Percentiles rank a stretch among this genome's conserved stretches.
These are phyloP conservation scores for Adiantum capillusveneris DNA, from an alignment of 75 land plant genomes.

Conservation along the genomic window DNA sequence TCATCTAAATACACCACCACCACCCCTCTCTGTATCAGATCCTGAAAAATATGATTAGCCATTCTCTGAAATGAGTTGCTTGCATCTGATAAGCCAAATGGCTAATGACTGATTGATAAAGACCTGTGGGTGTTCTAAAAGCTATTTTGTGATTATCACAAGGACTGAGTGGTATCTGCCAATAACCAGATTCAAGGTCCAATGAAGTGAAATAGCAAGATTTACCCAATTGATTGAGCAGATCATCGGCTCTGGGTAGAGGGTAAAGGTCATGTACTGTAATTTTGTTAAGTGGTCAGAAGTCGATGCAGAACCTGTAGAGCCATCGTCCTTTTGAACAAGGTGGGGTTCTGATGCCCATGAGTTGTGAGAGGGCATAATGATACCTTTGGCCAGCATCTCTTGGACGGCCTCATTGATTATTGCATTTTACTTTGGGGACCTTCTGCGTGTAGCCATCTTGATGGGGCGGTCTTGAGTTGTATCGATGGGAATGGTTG, in stretches of 20 bases:
- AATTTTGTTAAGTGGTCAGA: neutral
- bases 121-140: conserved; percentile 5
- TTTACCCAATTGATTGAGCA: conserved; percentile 9
- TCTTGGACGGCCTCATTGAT: too few relatives aligned
- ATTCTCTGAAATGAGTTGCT: conserved; percentile 2
- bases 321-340: conserved; percentile 15
- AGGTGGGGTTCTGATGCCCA: conserved; percentile 5
- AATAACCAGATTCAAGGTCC: neutral
- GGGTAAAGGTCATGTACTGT: conserved; percentile 5
- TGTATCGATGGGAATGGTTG: too few relatives aligned
- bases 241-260: conserved; percentile 3
- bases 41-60: neutral
- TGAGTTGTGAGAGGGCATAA: neutral
- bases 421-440: too few relatives aligned
- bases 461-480: too few relatives aligned
- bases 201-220: neutral
- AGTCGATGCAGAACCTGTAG: conserved; percentile 9
- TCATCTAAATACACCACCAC: conserved; percentile 13
- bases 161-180: neutral
- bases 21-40: conserved; percentile 2
- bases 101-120: neutral
- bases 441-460: too few relatives aligned
- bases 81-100: conserved; percentile 6
- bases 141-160: conserved; percentile 15
- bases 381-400: neutral